phyloP scores from a whole-genome alignment of 2,329 filamentous ascomycete species.

The Hypoxylon sp. region DNA sequence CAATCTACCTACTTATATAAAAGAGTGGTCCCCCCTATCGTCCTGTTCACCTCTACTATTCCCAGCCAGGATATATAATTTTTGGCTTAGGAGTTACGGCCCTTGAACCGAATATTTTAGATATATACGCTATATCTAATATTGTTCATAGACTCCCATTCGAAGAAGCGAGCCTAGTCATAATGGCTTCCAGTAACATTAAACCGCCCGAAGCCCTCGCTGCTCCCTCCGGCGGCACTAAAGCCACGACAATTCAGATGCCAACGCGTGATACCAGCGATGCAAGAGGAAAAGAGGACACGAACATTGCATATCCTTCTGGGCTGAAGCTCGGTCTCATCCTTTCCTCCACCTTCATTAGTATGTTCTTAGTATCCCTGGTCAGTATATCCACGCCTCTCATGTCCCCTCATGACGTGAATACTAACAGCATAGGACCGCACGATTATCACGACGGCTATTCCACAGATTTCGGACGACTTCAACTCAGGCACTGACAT shows the following conservation, averaged over 20 bases:
- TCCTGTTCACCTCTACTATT: background rate
- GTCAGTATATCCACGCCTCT: background rate
- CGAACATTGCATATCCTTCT: background rate
- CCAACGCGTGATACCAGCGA: background rate
- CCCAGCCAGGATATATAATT: background rate
- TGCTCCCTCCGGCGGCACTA: background rate
- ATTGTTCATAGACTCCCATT: background rate
- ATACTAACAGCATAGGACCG: constrained; percentile 2
- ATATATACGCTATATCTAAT: background rate
- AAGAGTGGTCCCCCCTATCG: background rate
- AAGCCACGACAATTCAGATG: background rate
- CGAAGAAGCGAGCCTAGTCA: background rate
- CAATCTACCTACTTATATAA: background rate
- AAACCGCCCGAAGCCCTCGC: background rate
- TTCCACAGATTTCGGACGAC: constrained; percentile 8
- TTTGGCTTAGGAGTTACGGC: background rate
- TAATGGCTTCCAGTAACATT: background rate
- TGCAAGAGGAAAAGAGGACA: background rate
- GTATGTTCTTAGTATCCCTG: constrained; percentile 4
- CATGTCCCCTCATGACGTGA: background rate
- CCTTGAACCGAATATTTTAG: background rate
- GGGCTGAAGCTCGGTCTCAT: background rate
- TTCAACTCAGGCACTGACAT: constrained; percentile 2
- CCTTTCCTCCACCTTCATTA: background rate
- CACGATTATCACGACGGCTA: constrained; percentile 9